Conservation (phyloP, 805 yeast genomes). For the Candida sphagnicola region DNA sequence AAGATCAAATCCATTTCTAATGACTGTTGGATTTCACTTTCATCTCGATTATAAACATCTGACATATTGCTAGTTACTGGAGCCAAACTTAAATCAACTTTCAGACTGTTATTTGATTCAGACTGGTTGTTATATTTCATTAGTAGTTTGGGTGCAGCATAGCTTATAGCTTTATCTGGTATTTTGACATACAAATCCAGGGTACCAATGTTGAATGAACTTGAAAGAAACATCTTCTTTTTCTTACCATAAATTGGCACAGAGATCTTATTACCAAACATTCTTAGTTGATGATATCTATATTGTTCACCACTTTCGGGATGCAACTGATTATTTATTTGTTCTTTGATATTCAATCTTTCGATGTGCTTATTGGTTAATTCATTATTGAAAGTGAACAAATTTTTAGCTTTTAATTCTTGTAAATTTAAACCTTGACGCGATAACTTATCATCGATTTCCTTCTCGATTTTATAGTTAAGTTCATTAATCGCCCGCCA, state of each 20-base stretch:
- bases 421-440: constrained; percentile 21
- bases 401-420: constrained; percentile 31
- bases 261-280: constrained; percentile 24
- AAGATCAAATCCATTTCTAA: constrained; percentile 27
- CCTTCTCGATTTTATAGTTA: constrained; percentile 30
- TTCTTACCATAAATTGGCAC: constrained; percentile 28
- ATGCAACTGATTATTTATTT: constrained; percentile 6
- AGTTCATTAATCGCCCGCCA: constrained; percentile 29
- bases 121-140: constrained; percentile 28
- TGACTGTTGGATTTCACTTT: constrained; percentile 15
- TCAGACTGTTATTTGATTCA: neutral
- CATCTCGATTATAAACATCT: constrained; percentile 28
- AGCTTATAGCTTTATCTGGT: constrained; percentile 31
- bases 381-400: constrained; percentile 4
- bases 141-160: constrained; percentile 34
- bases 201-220: constrained; percentile 28
- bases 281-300: constrained; percentile 13
- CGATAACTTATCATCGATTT: constrained; percentile 29
- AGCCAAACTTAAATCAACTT: neutral
- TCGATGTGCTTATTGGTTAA: constrained; percentile 2
- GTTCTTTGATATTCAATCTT: constrained; percentile 9
- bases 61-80: constrained; percentile 13
- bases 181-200: constrained; percentile 30
- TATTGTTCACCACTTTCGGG: constrained; percentile 4
- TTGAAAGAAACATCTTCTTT: constrained; percentile 33